A percentile compares a stretch with the other conserved stretches of the same genome.
Conservation (phyloP, 2,329 filamentous ascomycete species). For the Dothidotthia symphoricarpi region DNA sequence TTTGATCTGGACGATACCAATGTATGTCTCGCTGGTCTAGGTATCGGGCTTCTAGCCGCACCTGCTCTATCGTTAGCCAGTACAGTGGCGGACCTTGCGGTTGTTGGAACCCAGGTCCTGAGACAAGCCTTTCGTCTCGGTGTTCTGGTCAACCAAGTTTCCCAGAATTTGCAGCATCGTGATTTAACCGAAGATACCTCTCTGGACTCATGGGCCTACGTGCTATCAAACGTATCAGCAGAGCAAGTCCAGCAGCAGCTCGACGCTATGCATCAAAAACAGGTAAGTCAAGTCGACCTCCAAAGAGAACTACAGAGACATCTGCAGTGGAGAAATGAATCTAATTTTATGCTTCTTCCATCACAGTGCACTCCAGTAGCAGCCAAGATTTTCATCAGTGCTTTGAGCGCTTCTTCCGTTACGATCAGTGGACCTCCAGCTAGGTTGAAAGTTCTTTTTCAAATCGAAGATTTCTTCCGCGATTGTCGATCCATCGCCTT, state of each 20-base stretch:
- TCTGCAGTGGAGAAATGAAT: slow-evolving; percentile 6
- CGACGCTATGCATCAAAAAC: slow-evolving; percentile 29
- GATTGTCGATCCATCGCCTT: slow-evolving; percentile 19
- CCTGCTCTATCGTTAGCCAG: slow-evolving; percentile 46
- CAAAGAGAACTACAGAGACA: no score
- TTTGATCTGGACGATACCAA: slow-evolving; percentile 10
- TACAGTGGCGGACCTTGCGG: slow-evolving; percentile 42
- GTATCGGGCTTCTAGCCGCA: slow-evolving; percentile 48
- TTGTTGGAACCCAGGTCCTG: slow-evolving; percentile 45
- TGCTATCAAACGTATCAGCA: slow-evolving; percentile 37
- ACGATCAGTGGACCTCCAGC: slow-evolving; percentile 36
- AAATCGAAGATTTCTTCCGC: slow-evolving; percentile 21
- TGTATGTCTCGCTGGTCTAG: slow-evolving; percentile 33
- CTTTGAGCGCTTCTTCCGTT: slow-evolving; percentile 24
- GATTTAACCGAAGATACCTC: slow-evolving; percentile 13
- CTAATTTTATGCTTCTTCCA: neutral
- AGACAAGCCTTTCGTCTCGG: slow-evolving; percentile 51
- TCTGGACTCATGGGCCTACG: slow-evolving; percentile 46
- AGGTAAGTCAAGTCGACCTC: no score
- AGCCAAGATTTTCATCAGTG: slow-evolving; percentile 29
- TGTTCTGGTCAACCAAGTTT: slow-evolving; percentile 46
- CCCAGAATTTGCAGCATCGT: slow-evolving; percentile 44
- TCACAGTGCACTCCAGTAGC: slow-evolving; percentile 17
- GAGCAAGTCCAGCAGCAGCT: slow-evolving; percentile 43
- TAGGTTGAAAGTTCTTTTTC: slow-evolving; percentile 23